Evolutionary conservation across 805 yeast species (phyloP), one percentile per base, ranked within the genome.

Genomic region (Barnettozyma californica): DNA sequence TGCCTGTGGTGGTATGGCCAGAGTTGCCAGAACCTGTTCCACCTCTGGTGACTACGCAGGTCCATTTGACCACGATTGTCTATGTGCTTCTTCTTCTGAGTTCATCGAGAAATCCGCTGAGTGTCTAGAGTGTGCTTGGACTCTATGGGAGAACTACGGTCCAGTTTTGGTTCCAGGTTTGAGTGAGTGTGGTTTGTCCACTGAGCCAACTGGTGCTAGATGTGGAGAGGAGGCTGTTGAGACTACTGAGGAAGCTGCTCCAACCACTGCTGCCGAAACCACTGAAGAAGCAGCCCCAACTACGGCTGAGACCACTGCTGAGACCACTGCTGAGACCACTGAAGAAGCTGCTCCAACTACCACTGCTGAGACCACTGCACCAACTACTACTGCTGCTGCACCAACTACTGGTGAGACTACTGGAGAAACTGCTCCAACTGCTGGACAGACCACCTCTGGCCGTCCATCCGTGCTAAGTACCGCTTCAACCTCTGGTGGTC

Each of bases 121-220:
- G 18, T 48, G 50, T 44, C 25, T 48, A 36, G 47, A 44, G 33
- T 48, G 50, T 48, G 50, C 47, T 41, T 48, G 50, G 50, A 21
- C 47, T 21, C 41, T 48, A 44, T 48, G 50, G 50, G 42, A 37
- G 3, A 37, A 31, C 16, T 48, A 48, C 34, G 42, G 47, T 44
- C 16, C 38, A 7, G 39, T 34, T 26, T 20, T 48, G 18, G 31
- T n/a, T 6, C 18, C n/a, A n/a, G 50, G 45, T 35, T 36, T 48
- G 31, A 42, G 41, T 44, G 47, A 39, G 20, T 48, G 50, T 48
- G 27, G 36, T 29, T 27, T 44, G 16, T 39, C 50, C 38, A 40
- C 45, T 25, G 39, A 48, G 39, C 50, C 50, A 48, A 48, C 50
- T 40, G 44, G 45, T 40, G 33, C 50, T 14, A 23, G 21, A 20